Base-by-base conservation (phyloP, 805 yeast genomes). In the Candida sakaeoensis region DNA sequence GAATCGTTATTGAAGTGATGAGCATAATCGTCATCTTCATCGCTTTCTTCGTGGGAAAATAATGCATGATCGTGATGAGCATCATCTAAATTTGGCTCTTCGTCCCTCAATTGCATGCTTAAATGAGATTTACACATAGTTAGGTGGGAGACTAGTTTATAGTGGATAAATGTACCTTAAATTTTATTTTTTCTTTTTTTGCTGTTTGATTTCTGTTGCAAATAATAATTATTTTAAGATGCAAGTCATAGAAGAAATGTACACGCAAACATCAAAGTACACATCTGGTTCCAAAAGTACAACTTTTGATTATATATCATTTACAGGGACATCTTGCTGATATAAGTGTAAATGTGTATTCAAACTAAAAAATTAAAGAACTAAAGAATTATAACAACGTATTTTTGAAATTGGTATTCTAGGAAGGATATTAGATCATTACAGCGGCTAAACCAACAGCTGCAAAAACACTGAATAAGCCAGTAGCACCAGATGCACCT, bases 1-100 rank as follows among this genome's bases (percentile, higher is more conserved):
- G 46, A 49, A 41, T 42, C 42, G 24, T 40, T 36, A 18, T 41
- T 33, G 37, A 33, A 41, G 22, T 40, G 33, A 28, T 38, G 41
- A 24, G 29, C 31, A 23, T 23, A 36, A 23, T 27, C 30, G n/a
- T 40, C 39, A 29, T 36, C 33, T 17, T 42, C 42, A 10, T 42
- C 42, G 2, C 29, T 15, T 24, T 36, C 38, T 6, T 26, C 37
- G 10, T 32, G 41, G 3, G 37, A 32, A 14, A 17, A 27, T 12
- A 38, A 38, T 4, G 22, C 37, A 26, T 33, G 14, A n/a, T 37
- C 36, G 6, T 24, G 19, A 9, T 24, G 15, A 15, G 22, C n/a
- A 14, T 25, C 17, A 17, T 25, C 35, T 14, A 30, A 15, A 17
- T 17, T n/a, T 7, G 31, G 22, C 14, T 17, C 37, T 14, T 27